These are phyloP conservation scores for Fomitopsis pulvina DNA, from an alignment of 768 basidiomycete genomes.

Conservation along the genomic window DNA sequence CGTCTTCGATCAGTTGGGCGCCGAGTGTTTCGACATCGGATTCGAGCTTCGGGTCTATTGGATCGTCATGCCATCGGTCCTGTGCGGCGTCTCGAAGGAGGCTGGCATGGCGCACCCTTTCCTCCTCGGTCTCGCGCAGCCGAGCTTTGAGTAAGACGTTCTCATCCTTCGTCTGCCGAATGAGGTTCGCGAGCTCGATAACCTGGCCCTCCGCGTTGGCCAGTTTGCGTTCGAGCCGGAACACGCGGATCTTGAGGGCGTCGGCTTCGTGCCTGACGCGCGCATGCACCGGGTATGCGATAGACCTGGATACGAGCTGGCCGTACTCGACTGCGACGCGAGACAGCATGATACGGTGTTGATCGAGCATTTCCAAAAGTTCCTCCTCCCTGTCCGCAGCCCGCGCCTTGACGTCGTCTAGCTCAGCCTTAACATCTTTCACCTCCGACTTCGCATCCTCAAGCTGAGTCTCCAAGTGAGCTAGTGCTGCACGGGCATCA, in stretches of 20 bases:
- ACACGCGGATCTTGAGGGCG: conserved; percentile 36
- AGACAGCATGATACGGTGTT: conserved; percentile 37
- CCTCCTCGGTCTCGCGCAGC: conserved; percentile 17
- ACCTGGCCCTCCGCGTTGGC: conserved; percentile 65
- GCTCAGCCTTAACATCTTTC: conserved; percentile 25
- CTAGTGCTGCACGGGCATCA: conserved; percentile 27
- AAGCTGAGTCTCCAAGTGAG: conserved; percentile 32
- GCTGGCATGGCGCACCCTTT: conserved; percentile 9
- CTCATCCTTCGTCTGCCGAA: conserved; percentile 51
- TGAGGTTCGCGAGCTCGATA: conserved; percentile 52
- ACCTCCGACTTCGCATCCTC: conserved; percentile 31
- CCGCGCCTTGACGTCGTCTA: conserved; percentile 26
- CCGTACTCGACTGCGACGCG: conserved; percentile 44
- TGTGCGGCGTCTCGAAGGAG: background rate
- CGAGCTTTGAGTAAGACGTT: conserved; percentile 34
- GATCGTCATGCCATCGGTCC: background rate
- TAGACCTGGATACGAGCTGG: conserved; percentile 23
- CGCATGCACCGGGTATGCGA: conserved; percentile 16
- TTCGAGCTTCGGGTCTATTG: background rate
- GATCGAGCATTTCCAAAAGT: conserved; percentile 45
- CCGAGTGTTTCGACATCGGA: background rate
- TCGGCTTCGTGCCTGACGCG: conserved; percentile 23
- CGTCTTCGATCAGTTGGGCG: background rate
- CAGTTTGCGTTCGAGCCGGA: conserved; percentile 61
- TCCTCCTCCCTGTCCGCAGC: conserved; percentile 35